Percentiles rank a stretch among this genome's conserved stretches.
phyloP scores from a whole-genome alignment of 2,329 filamentous ascomycete species.

The Aschersonia sp. region DNA sequence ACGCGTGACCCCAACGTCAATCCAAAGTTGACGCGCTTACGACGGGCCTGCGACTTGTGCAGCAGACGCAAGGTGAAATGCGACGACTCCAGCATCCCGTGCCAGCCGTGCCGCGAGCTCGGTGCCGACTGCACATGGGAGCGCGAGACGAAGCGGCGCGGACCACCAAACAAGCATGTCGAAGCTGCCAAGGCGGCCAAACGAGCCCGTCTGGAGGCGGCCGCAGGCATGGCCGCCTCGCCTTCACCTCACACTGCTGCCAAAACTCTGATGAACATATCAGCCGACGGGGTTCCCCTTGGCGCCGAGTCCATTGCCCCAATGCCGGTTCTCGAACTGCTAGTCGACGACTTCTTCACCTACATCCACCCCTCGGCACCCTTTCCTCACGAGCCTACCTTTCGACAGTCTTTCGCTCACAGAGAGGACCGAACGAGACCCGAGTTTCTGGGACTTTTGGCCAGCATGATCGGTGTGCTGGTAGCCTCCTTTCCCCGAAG shows the following conservation, averaged over 20 bases:
- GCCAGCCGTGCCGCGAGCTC: slow-evolving; percentile 40
- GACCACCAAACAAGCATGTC: slow-evolving; percentile 44
- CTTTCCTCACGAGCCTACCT: slow-evolving; percentile 68
- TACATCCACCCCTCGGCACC: slow-evolving; percentile 67
- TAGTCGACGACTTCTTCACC: slow-evolving; percentile 73
- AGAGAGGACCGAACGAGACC: slow-evolving; percentile 53
- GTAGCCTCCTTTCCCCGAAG: slow-evolving; percentile 65
- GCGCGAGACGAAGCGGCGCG: slow-evolving; percentile 42
- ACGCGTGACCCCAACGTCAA: slow-evolving; percentile 27
- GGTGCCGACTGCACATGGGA: slow-evolving; percentile 43
- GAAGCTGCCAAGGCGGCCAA: slow-evolving; percentile 41
- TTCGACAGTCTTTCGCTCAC: slow-evolving; percentile 52
- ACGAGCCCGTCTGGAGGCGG: slow-evolving; percentile 23
- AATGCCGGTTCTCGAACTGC: slow-evolving; percentile 48
- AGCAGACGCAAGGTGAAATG: slow-evolving; percentile 49
- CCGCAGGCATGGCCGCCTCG: slow-evolving; percentile 10
- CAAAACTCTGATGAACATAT: slow-evolving; percentile 32
- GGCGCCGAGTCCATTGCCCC: slow-evolving; percentile 60
- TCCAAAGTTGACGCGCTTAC: slow-evolving; percentile 38
- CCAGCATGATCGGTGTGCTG: slow-evolving; percentile 61
- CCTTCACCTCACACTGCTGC: slow-evolving; percentile 31
- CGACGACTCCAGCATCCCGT: slow-evolving; percentile 41
- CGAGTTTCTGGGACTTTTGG: slow-evolving; percentile 54
- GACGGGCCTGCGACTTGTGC: slow-evolving; percentile 47
- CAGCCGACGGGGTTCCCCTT: slow-evolving; percentile 20